Base-by-base conservation (phyloP, 2,329 filamentous ascomycete species). In the Ceratocystiopsis sp. region DNA sequence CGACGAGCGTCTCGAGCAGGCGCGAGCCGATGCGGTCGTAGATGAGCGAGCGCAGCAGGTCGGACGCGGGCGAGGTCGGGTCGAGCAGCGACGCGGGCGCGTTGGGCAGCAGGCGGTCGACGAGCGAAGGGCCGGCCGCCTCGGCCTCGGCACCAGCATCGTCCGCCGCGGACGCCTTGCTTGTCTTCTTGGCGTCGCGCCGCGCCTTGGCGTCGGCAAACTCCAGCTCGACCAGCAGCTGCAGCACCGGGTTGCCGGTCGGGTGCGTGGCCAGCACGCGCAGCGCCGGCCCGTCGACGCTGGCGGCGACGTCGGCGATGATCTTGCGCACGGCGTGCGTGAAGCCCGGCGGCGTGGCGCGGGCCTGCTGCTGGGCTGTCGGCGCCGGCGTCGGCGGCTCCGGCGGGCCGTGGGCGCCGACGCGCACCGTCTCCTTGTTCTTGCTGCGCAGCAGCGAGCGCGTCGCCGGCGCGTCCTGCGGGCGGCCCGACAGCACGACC, bases 1-100 rank as follows among this genome's bases (percentile, higher is more conserved):
- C 73, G 49, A 95, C 74, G 49, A 98, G 79, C 0, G 80, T 84
- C 62, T 98, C 91, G 18, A 96, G 69, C 2, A 98, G 68, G 38
- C 89, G 80, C 4, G 89, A 95, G 15, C 91, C 91, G 42, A 96
- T 79, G 2, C 81, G 71, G 55, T 96, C 86, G 59, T 95, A 96
- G 21, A 95, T 68, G 56, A 96, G 73, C 44, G 82, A 78, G 53
- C 83, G 86, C 56, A 96, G 72, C 56, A 96, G 94, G 15, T 71
- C 67, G 12, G 75, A 71, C 4, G 83, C 81, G 40, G 78, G 80
- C 33, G 84, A 82, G 2, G 75, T 75, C 15, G 75, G 75, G 48
- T 89, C 80, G 29, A 71, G 70, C 17, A 93, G 72, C 0, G 82
- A 78, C 41, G 81, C 59, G 1, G 73, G 73, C 0, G 71, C 84